These are phyloP conservation scores for Carex littledalei DNA, from an alignment of 176 grass and related monocot species.

Conservation along the genomic window DNA sequence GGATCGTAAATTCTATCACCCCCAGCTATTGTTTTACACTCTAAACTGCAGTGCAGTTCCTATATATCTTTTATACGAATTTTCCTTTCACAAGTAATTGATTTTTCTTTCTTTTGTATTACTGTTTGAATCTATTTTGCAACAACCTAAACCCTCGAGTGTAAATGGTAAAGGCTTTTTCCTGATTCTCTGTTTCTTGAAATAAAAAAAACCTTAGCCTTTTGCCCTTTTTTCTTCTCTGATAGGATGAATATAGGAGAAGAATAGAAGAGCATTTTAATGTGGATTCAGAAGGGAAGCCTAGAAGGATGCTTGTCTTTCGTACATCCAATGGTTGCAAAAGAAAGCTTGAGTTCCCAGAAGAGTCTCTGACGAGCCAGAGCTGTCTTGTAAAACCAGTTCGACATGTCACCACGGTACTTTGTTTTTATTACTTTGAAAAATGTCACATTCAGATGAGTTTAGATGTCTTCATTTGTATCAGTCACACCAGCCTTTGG, in stretches of 20 bases:
- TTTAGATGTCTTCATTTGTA: not conserved
- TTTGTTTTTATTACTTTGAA: not conserved
- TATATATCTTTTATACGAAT: not conserved
- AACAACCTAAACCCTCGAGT: not conserved
- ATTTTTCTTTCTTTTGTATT: not conserved
- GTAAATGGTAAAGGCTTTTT: not conserved
- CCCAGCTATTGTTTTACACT: not conserved
- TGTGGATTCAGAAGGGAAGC: slow-evolving; percentile 33
- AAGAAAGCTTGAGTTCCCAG: slow-evolving; percentile 18
- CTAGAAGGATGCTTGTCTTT: slow-evolving; percentile 28
- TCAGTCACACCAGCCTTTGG: not conserved
- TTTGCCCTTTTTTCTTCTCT: not conserved
- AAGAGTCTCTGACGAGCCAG: not conserved
- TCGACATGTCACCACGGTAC: slow-evolving; percentile 29
- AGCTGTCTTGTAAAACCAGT: not conserved
- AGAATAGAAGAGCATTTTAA: slow-evolving; percentile 23
- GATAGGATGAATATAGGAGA: slow-evolving; percentile 40
- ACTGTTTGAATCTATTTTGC: not conserved
- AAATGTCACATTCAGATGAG: not conserved
- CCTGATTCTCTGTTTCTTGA: not conserved
- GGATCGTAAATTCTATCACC: not conserved
- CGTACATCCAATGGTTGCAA: slow-evolving; percentile 10
- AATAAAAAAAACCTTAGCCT: not conserved
- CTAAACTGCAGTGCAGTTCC: not conserved
- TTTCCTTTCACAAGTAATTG: not conserved